A percentile compares a stretch with the other conserved stretches of the same genome.
phyloP scores from a whole-genome alignment of 306 rosid species.

The Pachyrhizus erosus region DNA sequence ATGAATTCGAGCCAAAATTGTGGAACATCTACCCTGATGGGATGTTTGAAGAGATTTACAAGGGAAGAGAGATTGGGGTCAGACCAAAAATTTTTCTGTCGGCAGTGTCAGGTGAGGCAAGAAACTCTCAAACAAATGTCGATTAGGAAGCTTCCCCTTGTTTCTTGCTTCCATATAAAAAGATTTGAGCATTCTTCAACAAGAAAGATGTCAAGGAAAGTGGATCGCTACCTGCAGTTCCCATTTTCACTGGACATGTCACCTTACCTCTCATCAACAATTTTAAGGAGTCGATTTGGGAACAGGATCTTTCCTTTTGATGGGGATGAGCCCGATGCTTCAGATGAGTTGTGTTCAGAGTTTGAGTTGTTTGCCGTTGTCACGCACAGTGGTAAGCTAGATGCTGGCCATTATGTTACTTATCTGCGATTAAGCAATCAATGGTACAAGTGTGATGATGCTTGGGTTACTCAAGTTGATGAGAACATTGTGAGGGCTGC shows the following conservation, averaged over 20 bases:
- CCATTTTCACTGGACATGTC: constrained; percentile 90
- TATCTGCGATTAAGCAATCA: constrained; percentile 81
- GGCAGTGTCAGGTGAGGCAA: constrained; percentile 89
- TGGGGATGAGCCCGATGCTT: constrained; percentile 69
- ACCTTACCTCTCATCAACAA: constrained; percentile 89
- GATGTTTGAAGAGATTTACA: constrained; percentile 92
- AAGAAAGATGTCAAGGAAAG: constrained; percentile 84
- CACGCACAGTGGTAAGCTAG: constrained; percentile 88
- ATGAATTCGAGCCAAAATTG: constrained; percentile 54
- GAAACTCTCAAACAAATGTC: constrained; percentile 96
- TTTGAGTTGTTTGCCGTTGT: constrained; percentile 93
- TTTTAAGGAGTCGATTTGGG: constrained; percentile 78
- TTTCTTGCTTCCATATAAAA: constrained; percentile 90
- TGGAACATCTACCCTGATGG: constrained; percentile 72
- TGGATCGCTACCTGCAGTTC: constrained; percentile 88
- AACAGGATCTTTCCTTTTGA: constrained; percentile 83
- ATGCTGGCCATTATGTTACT: constrained; percentile 91
- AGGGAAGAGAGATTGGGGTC: constrained; percentile 91
- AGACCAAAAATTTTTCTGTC: constrained; percentile 93
- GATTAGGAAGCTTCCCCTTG: constrained; percentile 87
- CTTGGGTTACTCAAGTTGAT: constrained; percentile 90
- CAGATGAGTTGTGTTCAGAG: constrained; percentile 72
- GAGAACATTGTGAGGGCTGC: constrained; percentile 90
- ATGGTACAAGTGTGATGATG: constrained; percentile 95
- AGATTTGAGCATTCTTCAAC: constrained; percentile 93